Evolutionary conservation across 1,284 basidiomycete genomes (phyloP).

Genomic region (Schizophyllum amplum): DNA sequence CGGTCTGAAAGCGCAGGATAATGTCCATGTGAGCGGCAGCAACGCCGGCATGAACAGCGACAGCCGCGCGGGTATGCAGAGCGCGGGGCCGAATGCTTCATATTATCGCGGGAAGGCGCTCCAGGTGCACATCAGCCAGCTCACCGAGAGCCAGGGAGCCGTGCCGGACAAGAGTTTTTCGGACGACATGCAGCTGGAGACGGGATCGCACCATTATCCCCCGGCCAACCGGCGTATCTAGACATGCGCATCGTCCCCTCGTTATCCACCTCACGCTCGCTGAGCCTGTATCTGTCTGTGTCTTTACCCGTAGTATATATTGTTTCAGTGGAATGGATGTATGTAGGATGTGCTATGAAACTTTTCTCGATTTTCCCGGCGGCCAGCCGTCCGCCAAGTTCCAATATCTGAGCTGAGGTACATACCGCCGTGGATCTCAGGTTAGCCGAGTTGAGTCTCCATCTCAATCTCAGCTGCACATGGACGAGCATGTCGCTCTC

Average conservation of each 20-base stretch:
- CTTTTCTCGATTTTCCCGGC: too few species aligned
- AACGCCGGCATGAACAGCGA: neutral
- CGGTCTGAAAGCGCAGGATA: neutral
- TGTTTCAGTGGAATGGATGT: too few species aligned
- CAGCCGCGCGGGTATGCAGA: neutral
- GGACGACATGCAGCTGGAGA: neutral
- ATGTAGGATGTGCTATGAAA: too few species aligned
- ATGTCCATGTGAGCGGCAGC: neutral
- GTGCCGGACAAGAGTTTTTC: neutral
- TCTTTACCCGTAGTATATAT: too few species aligned
- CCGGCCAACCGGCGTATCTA: neutral
- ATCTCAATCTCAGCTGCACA: too few species aligned
- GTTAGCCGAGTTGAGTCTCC: too few species aligned
- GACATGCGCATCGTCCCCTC: too few species aligned
- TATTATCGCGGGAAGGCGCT: neutral
- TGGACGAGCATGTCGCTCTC: too few species aligned
- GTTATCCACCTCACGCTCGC: too few species aligned
- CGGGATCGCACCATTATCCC: neutral
- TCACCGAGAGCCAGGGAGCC: neutral
- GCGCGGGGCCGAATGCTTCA: neutral
- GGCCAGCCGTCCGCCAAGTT: too few species aligned
- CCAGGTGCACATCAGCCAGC: neutral
- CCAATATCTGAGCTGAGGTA: too few species aligned
- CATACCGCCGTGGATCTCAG: too few species aligned
- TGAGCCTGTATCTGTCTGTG: neutral